Evolutionary conservation across 2,329 filamentous ascomycete species (phyloP).

Genomic region (Chrysosporium queenslandicum): DNA sequence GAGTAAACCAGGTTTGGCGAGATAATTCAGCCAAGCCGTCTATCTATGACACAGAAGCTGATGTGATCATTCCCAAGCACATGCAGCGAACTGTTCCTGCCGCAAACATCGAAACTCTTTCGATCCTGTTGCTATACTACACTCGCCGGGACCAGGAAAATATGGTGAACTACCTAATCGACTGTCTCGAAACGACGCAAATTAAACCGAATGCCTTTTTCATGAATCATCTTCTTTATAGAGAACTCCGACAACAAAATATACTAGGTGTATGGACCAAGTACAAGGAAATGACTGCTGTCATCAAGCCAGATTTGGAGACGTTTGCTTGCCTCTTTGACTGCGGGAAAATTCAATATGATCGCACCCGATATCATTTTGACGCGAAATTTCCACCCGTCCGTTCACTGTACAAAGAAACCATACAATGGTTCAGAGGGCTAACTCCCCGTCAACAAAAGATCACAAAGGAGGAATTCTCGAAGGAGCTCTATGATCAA

Average conservation of each 20-base stretch:
- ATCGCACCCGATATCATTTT: constrained; percentile 40
- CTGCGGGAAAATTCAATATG: constrained; percentile 41
- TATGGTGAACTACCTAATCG: constrained; percentile 51
- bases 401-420: constrained; percentile 39
- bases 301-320: constrained; percentile 53
- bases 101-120: constrained; percentile 69
- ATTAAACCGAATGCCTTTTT: constrained; percentile 62
- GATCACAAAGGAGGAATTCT: constrained; percentile 31
- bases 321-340: constrained; percentile 61
- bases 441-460: constrained; percentile 26
- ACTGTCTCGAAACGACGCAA: constrained; percentile 52
- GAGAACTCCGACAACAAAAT: constrained; percentile 52
- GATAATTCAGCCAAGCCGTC: constrained; percentile 20
- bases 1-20: constrained; percentile 52
- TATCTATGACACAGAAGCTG: constrained; percentile 20
- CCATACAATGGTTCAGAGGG: constrained; percentile 39
- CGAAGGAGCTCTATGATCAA: constrained; percentile 43
- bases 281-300: constrained; percentile 46
- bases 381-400: constrained; percentile 37
- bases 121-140: constrained; percentile 63
- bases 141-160: constrained; percentile 50
- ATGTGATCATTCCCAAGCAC: constrained; percentile 29
- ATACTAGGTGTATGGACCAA: constrained; percentile 46
- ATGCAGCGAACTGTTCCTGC: constrained; percentile 40
- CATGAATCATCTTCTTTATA: constrained; percentile 67